Evolutionary conservation across 2,329 filamentous ascomycete genomes (phyloP).

Genomic region (Lecanicillium sp.): DNA sequence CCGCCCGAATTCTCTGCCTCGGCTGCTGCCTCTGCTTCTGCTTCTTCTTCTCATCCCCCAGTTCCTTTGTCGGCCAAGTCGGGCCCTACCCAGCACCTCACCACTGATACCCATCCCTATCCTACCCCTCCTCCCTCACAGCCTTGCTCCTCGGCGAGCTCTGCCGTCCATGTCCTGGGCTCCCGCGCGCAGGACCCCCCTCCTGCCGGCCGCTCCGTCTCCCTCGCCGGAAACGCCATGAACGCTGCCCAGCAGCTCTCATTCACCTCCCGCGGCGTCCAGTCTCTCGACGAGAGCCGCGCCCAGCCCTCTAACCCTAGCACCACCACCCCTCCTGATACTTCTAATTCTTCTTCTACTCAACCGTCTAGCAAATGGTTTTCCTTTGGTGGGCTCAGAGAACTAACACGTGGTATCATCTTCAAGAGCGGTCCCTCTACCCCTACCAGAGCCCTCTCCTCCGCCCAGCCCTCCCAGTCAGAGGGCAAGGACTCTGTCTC

Average conservation of each 20-base stretch:
- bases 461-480: slow-evolving; percentile 46
- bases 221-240: slow-evolving; percentile 8
- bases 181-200: slow-evolving; percentile 1
- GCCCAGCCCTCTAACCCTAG: slow-evolving; percentile 10
- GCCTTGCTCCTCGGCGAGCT: slow-evolving; percentile 32
- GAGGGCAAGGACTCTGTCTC: slow-evolving; percentile 37
- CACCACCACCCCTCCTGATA: slow-evolving; percentile 39
- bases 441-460: slow-evolving; percentile 79
- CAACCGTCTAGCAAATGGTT: slow-evolving; percentile 47
- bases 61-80: slow-evolving; percentile 29
- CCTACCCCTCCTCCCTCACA: slow-evolving; percentile 54
- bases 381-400: slow-evolving; percentile 64
- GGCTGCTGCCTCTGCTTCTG: not conserved
- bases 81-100: slow-evolving; percentile 22
- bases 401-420: slow-evolving; percentile 73
- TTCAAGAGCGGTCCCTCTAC: slow-evolving; percentile 90
- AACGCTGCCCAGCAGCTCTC: slow-evolving; percentile 10
- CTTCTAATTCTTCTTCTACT: slow-evolving; percentile 38
- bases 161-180: slow-evolving; percentile 14
- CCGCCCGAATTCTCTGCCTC: slow-evolving; percentile 1
- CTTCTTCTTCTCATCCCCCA: slow-evolving; percentile 32
- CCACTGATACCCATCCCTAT: slow-evolving; percentile 38
- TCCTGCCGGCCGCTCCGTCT: slow-evolving; percentile 9
- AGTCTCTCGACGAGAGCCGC: slow-evolving; percentile 10
- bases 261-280: slow-evolving; percentile 6